Base-by-base conservation (phyloP, 192 early-diverging fungal genomes). In the Allomyces macrogynus region DNA sequence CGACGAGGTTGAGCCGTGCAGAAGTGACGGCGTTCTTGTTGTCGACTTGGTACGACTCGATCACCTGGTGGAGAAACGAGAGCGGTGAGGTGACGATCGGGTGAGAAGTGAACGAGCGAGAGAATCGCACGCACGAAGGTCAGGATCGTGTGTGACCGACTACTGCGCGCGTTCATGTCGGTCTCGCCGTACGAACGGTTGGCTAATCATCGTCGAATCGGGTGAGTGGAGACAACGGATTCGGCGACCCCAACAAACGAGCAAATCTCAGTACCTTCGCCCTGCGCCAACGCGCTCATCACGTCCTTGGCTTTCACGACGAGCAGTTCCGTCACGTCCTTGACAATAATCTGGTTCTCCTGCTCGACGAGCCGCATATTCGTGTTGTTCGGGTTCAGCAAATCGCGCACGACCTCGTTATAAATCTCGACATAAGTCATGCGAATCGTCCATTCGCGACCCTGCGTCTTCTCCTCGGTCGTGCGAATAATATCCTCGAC, bases 61-160 rank as follows among this genome's bases (percentile, higher is more conserved):
- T 57, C 12, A 20, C 16, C 49, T 57, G 12, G 20, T 20, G 20
- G 20, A 10, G 18, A 1, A 49, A 57, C 10, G 18, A 9, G 44
- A 54, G 44, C 3, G 44, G 44, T 8, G 44, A 9, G 18, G 12
- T 18, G n/a, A n/a, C n/a, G n/a, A n/a, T n/a, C n/a, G n/a, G n/a
- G n/a, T n/a, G n/a, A n/a, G n/a, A n/a, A n/a, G n/a, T n/a, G n/a
- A n/a, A n/a, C n/a, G n/a, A n/a, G n/a, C n/a, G n/a, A n/a, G n/a
- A n/a, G n/a, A n/a, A n/a, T n/a, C n/a, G n/a, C 3, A 40, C 32
- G 32, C 32, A 40, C 32, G 8, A 97, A 89, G 65, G 88, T 86
- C 64, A 99, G 94, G 25, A 99, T 88, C 7, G 96, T 94, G 71
- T 99, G 94, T 24, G 92, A 95, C 69, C 95, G 79, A 67, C 86